Evolutionary conservation across 257 asterid species (phyloP).

Genomic region (Verbascum thapsus): DNA sequence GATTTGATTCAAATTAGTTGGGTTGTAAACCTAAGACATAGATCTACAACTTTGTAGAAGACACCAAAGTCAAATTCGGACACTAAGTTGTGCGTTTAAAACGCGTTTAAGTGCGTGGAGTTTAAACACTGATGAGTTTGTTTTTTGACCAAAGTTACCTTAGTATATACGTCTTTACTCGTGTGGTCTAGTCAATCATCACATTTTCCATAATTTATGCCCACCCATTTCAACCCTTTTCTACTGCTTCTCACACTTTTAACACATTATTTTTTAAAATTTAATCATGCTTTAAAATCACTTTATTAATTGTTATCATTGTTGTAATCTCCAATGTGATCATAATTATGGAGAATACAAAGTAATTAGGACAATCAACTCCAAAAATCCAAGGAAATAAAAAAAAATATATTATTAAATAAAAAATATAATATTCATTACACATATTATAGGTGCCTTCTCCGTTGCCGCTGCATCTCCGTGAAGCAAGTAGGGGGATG

Average conservation of each 20-base stretch:
- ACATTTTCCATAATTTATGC: constrained; percentile 6
- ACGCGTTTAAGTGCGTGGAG: too few relatives aligned
- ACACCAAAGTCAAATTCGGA: too few relatives aligned
- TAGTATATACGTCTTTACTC: constrained; percentile 36
- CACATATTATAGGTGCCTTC: too few relatives aligned
- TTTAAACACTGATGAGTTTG: constrained; percentile 42
- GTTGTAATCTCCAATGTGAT: constrained; percentile 38
- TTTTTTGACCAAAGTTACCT: constrained; percentile 38
- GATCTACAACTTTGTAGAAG: too few relatives aligned
- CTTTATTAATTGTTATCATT: constrained; percentile 39
- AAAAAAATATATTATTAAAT: constrained; percentile 23
- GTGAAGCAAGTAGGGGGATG: too few relatives aligned
- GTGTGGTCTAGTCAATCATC: constrained; percentile 39
- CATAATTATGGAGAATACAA: constrained; percentile 30
- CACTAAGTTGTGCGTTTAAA: too few relatives aligned
- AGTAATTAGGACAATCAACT: constrained; percentile 32
- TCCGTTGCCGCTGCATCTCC: too few relatives aligned
- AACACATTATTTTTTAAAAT: constrained; percentile 28
- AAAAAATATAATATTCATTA: too few relatives aligned
- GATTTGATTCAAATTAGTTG: too few relatives aligned
- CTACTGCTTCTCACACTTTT: constrained; percentile 26
- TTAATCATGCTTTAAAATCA: constrained; percentile 30
- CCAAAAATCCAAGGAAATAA: constrained; percentile 37
- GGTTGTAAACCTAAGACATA: too few relatives aligned
- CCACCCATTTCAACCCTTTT: constrained; percentile 25